Percentiles rank a stretch among this genome's conserved stretches.
Conservation (phyloP, 2,329 filamentous ascomycete species). For the Xylaria sp. region DNA sequence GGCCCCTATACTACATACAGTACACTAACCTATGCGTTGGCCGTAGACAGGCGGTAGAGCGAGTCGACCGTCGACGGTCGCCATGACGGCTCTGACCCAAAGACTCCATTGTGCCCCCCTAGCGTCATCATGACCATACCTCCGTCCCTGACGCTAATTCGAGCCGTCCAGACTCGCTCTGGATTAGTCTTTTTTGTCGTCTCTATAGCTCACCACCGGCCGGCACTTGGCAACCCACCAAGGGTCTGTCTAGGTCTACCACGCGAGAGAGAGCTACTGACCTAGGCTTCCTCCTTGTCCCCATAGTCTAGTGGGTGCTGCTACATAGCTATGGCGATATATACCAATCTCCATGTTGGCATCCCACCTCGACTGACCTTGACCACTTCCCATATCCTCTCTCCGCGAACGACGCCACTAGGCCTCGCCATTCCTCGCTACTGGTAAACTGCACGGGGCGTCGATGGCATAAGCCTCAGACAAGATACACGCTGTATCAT, state of each 20-base stretch:
- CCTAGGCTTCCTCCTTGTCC: not conserved
- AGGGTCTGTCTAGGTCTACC: not conserved
- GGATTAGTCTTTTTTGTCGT: not conserved
- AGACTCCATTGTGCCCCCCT: not conserved
- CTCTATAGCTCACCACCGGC: not conserved
- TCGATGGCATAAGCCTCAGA: slow-evolving; percentile 16
- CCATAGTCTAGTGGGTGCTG: not conserved
- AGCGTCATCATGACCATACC: not conserved
- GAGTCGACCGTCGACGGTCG: not conserved
- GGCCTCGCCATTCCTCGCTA: not conserved
- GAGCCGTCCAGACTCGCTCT: not conserved
- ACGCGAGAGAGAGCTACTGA: slow-evolving; percentile 1
- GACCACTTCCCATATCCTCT: not conserved
- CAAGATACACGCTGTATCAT: slow-evolving; percentile 14
- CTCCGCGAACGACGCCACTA: not conserved
- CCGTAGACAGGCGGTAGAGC: too few relatives aligned
- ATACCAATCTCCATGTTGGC: slow-evolving; percentile 4
- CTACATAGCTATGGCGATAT: not conserved
- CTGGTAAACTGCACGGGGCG: not conserved
- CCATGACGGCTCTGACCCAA: not conserved
- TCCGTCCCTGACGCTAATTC: not conserved
- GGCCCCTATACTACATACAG: too few relatives aligned
- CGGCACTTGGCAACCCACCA: not conserved
- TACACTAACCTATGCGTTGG: too few relatives aligned
- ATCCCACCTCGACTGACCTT: slow-evolving; percentile 2